phyloP scores from a whole-genome alignment of 116 monocot species.

The Cymodocea nodosa region DNA sequence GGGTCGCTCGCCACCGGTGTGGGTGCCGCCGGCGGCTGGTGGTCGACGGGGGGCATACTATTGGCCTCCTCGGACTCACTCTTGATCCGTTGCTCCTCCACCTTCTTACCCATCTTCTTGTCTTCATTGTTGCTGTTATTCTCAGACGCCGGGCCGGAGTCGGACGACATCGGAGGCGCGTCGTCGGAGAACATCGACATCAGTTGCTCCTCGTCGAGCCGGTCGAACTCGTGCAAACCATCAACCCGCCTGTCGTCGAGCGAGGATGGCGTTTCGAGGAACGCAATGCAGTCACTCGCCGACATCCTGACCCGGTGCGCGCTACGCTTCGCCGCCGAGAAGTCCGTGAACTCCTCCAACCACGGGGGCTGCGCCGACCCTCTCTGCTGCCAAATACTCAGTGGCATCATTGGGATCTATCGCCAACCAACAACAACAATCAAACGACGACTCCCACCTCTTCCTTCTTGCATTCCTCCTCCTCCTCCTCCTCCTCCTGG shows the following conservation, averaged over 20 bases:
- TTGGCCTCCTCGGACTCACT: constrained; percentile 20
- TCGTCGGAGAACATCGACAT: constrained; percentile 61
- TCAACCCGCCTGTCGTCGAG: neutral
- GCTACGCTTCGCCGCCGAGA: constrained; percentile 21
- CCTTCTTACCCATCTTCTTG: neutral
- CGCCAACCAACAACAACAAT: neutral
- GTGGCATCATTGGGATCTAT: constrained; percentile 21
- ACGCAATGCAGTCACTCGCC: constrained; percentile 28
- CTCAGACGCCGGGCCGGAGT: constrained; percentile 10
- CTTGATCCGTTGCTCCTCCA: neutral
- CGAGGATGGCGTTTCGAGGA: constrained; percentile 12
- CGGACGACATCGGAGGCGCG: constrained; percentile 3
- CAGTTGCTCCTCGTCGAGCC: constrained; percentile 50
- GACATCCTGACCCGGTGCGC: constrained; percentile 22
- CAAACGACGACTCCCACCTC: neutral
- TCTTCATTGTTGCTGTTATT: constrained; percentile 18
- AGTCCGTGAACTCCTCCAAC: constrained; percentile 70
- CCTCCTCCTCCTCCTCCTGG: neutral
- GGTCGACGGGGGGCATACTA: constrained; percentile 13
- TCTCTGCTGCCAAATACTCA: constrained; percentile 6
- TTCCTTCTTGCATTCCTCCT: neutral
- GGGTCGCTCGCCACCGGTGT: neutral
- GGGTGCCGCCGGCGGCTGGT: neutral
- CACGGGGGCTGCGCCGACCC: constrained; percentile 10
- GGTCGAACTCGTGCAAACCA: constrained; percentile 26